Evolutionary conservation across 371 early-diverging fungal species (phyloP).

Genomic region (Mucor saturninus): DNA sequence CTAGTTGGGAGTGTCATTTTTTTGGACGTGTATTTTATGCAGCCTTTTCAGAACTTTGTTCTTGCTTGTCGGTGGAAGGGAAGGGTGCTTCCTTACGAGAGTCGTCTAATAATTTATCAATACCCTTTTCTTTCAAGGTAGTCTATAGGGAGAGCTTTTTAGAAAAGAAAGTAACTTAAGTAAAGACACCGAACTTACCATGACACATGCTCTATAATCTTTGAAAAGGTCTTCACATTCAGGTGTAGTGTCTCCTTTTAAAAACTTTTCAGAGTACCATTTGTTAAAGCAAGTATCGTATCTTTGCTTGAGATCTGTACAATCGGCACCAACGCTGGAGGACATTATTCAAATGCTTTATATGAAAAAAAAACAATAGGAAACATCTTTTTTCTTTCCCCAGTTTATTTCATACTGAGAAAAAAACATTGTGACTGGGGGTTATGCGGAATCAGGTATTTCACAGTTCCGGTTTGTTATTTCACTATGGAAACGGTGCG

Average conservation of each 20-base stretch:
- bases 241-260: slow-evolving; percentile 81
- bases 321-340: slow-evolving; percentile 80
- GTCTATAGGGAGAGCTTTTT: slow-evolving; percentile 40
- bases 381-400: too few relatives aligned
- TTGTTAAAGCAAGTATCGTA: slow-evolving; percentile 94
- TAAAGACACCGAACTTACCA: slow-evolving; percentile 49
- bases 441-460: too few relatives aligned
- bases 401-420: too few relatives aligned
- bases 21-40: not conserved
- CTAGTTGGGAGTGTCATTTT: not conserved
- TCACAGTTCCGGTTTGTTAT: too few relatives aligned
- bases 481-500: too few relatives aligned
- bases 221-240: slow-evolving; percentile 88
- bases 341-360: slow-evolving; percentile 38
- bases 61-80: slow-evolving; percentile 34
- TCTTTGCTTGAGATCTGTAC: slow-evolving; percentile 87
- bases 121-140: slow-evolving; percentile 78
- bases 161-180: too few relatives aligned
- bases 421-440: too few relatives aligned
- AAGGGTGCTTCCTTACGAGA: slow-evolving; percentile 80
- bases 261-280: slow-evolving; percentile 94
- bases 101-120: slow-evolving; percentile 76
- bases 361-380: too few relatives aligned
- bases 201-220: slow-evolving; percentile 84
- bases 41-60: slow-evolving; percentile 6